Evolutionary conservation across 257 asterid genomes (phyloP).

Genomic region (Capsicum pubescens): DNA sequence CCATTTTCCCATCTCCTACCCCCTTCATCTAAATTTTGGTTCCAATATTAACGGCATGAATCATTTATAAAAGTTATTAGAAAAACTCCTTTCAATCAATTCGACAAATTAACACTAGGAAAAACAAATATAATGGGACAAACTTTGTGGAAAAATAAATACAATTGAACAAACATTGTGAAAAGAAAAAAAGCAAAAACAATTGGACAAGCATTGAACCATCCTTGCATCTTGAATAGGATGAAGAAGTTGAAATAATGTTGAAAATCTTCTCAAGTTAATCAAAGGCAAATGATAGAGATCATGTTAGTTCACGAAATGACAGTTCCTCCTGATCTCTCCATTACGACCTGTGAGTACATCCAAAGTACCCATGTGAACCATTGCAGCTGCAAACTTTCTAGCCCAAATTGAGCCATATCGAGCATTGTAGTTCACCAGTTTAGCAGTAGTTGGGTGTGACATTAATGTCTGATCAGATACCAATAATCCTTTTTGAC

Average conservation of each 20-base stretch:
- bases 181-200: too few species aligned
- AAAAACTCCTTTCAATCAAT: background rate
- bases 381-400: conserved; percentile 70
- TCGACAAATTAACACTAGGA: background rate
- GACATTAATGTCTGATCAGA: conserved; percentile 51
- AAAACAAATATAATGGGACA: background rate
- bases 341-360: conserved; percentile 58
- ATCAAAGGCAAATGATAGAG: background rate
- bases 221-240: too few species aligned
- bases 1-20: too few species aligned
- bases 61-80: background rate
- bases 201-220: background rate
- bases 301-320: conserved; percentile 46
- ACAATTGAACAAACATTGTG: background rate
- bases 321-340: conserved; percentile 60
- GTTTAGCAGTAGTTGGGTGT: conserved; percentile 47
- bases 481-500: conserved; percentile 41
- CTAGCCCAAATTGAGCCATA: conserved; percentile 43
- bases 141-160: background rate
- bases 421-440: conserved; percentile 44
- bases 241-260: too few species aligned
- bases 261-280: background rate
- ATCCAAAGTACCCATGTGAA: conserved; percentile 48
- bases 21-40: too few species aligned
- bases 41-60: background rate